Evolutionary conservation across 768 basidiomycete species (phyloP).

Genomic region (Sutorius australiensis): DNA sequence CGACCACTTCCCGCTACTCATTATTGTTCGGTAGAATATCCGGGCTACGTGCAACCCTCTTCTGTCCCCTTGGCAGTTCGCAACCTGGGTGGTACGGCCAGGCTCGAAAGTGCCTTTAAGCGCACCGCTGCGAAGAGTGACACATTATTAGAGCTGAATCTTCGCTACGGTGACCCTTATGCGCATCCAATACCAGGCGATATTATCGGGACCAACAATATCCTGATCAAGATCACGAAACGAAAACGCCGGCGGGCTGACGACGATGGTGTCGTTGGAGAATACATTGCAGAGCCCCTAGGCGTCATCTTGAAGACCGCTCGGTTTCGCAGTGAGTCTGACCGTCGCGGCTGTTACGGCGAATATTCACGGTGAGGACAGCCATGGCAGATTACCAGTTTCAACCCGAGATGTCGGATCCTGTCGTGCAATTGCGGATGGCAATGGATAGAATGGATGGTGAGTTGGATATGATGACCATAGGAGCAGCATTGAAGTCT

Average conservation of each 20-base stretch:
- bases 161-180: constrained; percentile 72
- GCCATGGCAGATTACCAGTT: constrained; percentile 96
- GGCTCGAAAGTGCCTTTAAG: constrained; percentile 74
- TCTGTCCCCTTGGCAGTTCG: constrained; percentile 62
- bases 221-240: constrained; percentile 83
- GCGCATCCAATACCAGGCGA: constrained; percentile 84
- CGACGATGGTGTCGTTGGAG: constrained; percentile 41
- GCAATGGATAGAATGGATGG: constrained; percentile 84
- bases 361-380: constrained; percentile 30
- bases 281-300: constrained; percentile 70
- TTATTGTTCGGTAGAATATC: constrained; percentile 86
- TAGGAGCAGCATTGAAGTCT: background rate
- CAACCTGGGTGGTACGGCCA: constrained; percentile 65
- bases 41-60: constrained; percentile 68
- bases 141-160: constrained; percentile 68
- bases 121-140: constrained; percentile 60
- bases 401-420: constrained; percentile 69
- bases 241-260: constrained; percentile 50
- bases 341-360: background rate
- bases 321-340: constrained; percentile 79
- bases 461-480: constrained; percentile 32
- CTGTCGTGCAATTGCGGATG: constrained; percentile 60
- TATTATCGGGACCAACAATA: constrained; percentile 68
- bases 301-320: constrained; percentile 80
- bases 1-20: constrained; percentile 50